A percentile compares a stretch with the other conserved stretches of the same genome.
Conservation (phyloP, 148 eudicot species). For the Spergularia bocconei region DNA sequence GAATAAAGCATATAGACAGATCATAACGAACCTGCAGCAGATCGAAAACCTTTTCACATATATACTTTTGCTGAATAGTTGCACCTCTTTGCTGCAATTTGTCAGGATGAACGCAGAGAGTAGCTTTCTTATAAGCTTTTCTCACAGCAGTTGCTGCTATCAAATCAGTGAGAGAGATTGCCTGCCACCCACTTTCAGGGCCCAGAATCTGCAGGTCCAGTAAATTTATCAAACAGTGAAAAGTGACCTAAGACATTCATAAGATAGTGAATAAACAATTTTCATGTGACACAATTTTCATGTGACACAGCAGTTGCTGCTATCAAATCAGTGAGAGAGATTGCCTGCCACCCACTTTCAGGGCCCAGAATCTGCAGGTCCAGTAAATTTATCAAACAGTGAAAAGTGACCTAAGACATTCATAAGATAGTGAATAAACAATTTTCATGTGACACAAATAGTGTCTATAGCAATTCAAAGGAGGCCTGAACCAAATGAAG, state of each 20-base stretch:
- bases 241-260: background rate
- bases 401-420: background rate
- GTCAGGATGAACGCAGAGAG: conserved; percentile 96
- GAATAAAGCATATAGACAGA: conserved; percentile 4
- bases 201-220: conserved; percentile 66
- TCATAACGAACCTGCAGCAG: conserved; percentile 66
- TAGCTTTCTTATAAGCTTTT: conserved; percentile 93
- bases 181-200: conserved; percentile 89
- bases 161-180: conserved; percentile 75
- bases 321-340: conserved; percentile 75
- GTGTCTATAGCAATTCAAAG: no score
- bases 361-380: conserved; percentile 73
- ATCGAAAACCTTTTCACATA: conserved; percentile 96
- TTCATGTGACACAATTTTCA: no score
- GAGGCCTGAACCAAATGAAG: conserved; percentile 1
- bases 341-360: conserved; percentile 89
- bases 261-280: background rate
- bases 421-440: background rate
- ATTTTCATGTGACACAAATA: no score
- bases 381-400: conserved; percentile 15
- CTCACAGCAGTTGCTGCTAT: conserved; percentile 73
- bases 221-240: conserved; percentile 13
- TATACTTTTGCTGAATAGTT: conserved; percentile 81
- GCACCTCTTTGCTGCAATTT: conserved; percentile 97
- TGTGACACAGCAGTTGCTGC: conserved; percentile 71